Conservation (phyloP, 805 yeast genomes). For the Huiozyma naganishii region DNA sequence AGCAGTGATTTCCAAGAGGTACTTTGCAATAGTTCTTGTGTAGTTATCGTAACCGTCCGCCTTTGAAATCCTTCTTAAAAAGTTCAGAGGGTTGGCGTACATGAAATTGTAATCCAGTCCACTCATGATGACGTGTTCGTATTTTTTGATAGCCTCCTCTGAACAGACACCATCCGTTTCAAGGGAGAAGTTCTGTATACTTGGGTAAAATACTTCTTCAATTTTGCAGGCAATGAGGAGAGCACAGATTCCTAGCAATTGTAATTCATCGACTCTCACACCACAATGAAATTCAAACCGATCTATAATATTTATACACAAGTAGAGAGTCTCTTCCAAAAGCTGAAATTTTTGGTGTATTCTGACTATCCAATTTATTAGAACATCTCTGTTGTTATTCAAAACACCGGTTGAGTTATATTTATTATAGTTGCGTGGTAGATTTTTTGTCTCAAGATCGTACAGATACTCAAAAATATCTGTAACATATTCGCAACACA, state of each 20-base stretch:
- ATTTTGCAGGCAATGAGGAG: slow-evolving; percentile 81
- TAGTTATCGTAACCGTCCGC: slow-evolving; percentile 87
- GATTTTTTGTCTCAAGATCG: slow-evolving; percentile 53
- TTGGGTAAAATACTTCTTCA: slow-evolving; percentile 86
- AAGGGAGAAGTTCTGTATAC: slow-evolving; percentile 68
- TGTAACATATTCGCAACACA: slow-evolving; percentile 83
- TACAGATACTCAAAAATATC: slow-evolving; percentile 76
- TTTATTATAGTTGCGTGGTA: slow-evolving; percentile 15
- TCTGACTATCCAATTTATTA: slow-evolving; percentile 86
- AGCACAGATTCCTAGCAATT: slow-evolving; percentile 74
- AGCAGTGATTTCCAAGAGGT: slow-evolving; percentile 64
- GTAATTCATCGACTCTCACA: slow-evolving; percentile 69
- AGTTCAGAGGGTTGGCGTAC: slow-evolving; percentile 86
- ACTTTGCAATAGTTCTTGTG: slow-evolving; percentile 79
- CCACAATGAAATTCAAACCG: slow-evolving; percentile 49
- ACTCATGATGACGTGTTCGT: slow-evolving; percentile 68
- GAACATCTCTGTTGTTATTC: slow-evolving; percentile 49
- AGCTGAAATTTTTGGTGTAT: slow-evolving; percentile 73
- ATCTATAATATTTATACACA: slow-evolving; percentile 78
- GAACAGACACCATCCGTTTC: slow-evolving; percentile 72
- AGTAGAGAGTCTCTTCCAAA: slow-evolving; percentile 72
- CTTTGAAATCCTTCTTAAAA: slow-evolving; percentile 75
- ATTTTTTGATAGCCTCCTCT: slow-evolving; percentile 69
- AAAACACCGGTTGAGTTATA: not conserved
- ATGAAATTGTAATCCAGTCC: slow-evolving; percentile 62